A percentile compares a stretch with the other conserved stretches of the same genome.
phyloP scores from a whole-genome alignment of 2,329 filamentous ascomycete species.

The Trichoderma afroharzianum region DNA sequence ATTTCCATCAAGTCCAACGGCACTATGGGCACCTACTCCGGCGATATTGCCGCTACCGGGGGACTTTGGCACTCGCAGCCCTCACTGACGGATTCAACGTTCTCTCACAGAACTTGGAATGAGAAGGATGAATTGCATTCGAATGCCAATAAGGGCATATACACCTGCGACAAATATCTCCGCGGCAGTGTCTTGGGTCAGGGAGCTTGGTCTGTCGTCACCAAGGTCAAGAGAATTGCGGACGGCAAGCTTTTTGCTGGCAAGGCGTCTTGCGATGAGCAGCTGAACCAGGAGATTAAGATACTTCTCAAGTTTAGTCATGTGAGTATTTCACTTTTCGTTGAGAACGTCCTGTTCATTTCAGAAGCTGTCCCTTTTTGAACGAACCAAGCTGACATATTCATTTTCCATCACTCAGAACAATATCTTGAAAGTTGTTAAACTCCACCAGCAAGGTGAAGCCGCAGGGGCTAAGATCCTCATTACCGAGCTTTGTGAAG shows the following conservation, averaged over 20 bases:
- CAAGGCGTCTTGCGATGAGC: slow-evolving; percentile 24
- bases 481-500: slow-evolving; percentile 31
- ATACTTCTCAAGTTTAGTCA: slow-evolving; percentile 25
- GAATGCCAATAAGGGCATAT: slow-evolving; percentile 12
- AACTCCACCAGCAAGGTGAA: slow-evolving; percentile 25
- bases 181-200: slow-evolving; percentile 26
- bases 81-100: background rate
- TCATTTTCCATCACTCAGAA: slow-evolving; percentile 18
- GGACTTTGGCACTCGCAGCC: background rate
- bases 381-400: background rate
- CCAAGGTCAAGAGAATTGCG: slow-evolving; percentile 26
- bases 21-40: background rate
- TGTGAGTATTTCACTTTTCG: slow-evolving; percentile 20
- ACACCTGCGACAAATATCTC: slow-evolving; percentile 23
- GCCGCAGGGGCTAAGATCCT: slow-evolving; percentile 24
- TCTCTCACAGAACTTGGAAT: slow-evolving; percentile 20
- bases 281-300: slow-evolving; percentile 26
- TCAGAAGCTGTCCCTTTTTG: background rate
- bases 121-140: slow-evolving; percentile 21
- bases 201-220: slow-evolving; percentile 29
- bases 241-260: slow-evolving; percentile 30
- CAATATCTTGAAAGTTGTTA: slow-evolving; percentile 29
- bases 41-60: background rate
- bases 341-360: background rate
- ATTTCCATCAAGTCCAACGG: no score